Conservation (phyloP, 768 basidiomycete genomes). For the Brasilioporus rufonigricans region DNA sequence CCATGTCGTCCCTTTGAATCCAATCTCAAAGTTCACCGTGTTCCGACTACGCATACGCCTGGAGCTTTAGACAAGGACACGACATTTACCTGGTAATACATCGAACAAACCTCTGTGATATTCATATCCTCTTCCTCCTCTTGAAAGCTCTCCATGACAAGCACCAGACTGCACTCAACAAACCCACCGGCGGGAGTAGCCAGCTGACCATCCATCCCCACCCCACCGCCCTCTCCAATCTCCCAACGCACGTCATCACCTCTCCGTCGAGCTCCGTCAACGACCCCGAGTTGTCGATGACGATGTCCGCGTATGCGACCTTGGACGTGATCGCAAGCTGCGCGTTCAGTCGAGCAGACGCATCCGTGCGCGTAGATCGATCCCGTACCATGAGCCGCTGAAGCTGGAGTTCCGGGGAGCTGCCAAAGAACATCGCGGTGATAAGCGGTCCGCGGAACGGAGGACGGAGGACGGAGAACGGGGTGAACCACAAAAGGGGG, state of each 20-base stretch:
- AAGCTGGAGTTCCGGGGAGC: slow-evolving; percentile 81
- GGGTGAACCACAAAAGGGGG: too few species aligned
- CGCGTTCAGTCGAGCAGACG: slow-evolving; percentile 68
- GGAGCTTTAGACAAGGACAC: not conserved
- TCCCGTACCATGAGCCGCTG: slow-evolving; percentile 81
- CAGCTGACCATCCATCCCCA: slow-evolving; percentile 63
- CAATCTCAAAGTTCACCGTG: too few species aligned
- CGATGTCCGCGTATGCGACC: slow-evolving; percentile 76
- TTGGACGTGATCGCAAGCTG: slow-evolving; percentile 83
- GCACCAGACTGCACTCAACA: slow-evolving; percentile 45
- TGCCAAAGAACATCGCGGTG: too few species aligned
- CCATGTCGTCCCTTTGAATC: too few species aligned
- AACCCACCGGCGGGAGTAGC: slow-evolving; percentile 53
- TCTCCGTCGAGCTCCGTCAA: slow-evolving; percentile 60
- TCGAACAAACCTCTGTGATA: not conserved
- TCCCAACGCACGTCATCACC: slow-evolving; percentile 38
- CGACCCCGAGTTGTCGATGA: slow-evolving; percentile 88
- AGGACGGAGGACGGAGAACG: not conserved
- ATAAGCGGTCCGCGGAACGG: too few species aligned
- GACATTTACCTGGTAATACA: not conserved
- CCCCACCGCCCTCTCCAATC: slow-evolving; percentile 46
- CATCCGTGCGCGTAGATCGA: slow-evolving; percentile 60
- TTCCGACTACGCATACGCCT: too few species aligned
- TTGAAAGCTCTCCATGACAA: slow-evolving; percentile 35
- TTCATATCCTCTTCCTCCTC: slow-evolving; percentile 15